Evolutionary conservation across 140 eudicot species (phyloP), one percentile per base, ranked within the genome.

Genomic region (Stevia rebaudiana): DNA sequence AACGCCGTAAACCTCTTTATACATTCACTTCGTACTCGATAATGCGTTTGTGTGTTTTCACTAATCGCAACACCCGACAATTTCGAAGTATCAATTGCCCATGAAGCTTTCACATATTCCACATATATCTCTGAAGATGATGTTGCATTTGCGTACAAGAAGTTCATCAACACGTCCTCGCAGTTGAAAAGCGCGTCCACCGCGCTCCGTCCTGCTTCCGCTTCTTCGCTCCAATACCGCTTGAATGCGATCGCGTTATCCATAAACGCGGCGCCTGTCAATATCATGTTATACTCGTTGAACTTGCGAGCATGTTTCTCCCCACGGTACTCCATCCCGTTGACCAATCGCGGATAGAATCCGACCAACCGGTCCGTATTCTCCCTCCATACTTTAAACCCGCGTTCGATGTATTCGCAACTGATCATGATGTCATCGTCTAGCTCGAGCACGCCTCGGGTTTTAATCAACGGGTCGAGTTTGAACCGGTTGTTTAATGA

Each of bases 341-440:
- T 73, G 3, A 73, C 70, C 0, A 84, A 78, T 42, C 98, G 84
- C 0, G 98, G 96, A 51, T 91, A 91, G 39, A 87, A 91, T 18
- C 98, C 96, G 5, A 91, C 98, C 0, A 91, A 74, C 55, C 80
- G 63, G 5, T 84, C 87, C 0, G 98, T 95, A 50, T 84, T 78
- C 65, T 87, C 91, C 7, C 98, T 78, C 98, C 98, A 91, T 33
- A 91, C 91, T 64, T 67, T 79, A 64, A 91, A 91, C 12, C 98
- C 98, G 0, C 95, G 84, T 48, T 91, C 98, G 5, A 91, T 46
- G 51, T 91, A 86, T 13, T 91, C 80, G n/a, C 98, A 91, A 0
- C 80, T 70, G 96, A 91, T 91, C 80, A 91, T 79, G 65, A 91
- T 87, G 53, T 91, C 98, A 31, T 91, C 98, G 16, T 91, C 98